Evolutionary conservation across 495 filamentous ascomycete genomes (phyloP), one percentile per base, ranked within the genome.

Genomic region (Hamigera avellanea): DNA sequence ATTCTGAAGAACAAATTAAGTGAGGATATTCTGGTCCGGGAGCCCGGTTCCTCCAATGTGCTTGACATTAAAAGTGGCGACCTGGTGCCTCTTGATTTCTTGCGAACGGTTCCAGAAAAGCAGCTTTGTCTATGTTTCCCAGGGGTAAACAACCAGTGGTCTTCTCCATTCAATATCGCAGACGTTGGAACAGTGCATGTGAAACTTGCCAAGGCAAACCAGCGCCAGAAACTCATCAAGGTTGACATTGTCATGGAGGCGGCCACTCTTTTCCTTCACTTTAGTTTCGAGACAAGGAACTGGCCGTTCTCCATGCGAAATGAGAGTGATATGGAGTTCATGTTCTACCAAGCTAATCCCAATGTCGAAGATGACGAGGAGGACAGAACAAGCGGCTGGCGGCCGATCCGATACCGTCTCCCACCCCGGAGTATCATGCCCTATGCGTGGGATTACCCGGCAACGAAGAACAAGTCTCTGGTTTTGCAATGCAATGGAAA

Each of bases 271-370:
- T 98, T 95, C 68, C 54, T 96, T 23, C 86, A 95, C 48, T 67
- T 96, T 35, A 89, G 77, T 49, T 63, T 87, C 42, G 91, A 98
- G 61, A 81, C 70, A 23, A 91, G 87, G 51, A 82, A 93, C 48
- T 98, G 91, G 91, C 91, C 91, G 3, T 98, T 91, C 62, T 94
- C 87, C 4, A 94, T 98, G 76, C 80, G 89, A 28, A 98, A 98
- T 54, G 89, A 96, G 56, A 95, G 86, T 52, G 86, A 95, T 45
- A 80, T 78, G 44, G 91, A 96, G 50, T 95, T 95, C 57, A 83
- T 84, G 32, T 96, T 96, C 66, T 88, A 78, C 59, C 91, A 98
- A 58, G 78, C 81, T 28, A 82, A 82, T 44, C 78, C 78, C 10
- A 78, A 77, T 43, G 50, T 80, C 19, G 89, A 94, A 43, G 89